Evolutionary conservation across 495 filamentous ascomycete species (phyloP), one percentile per base, ranked within the genome.

Genomic region (Parathielavia hyrcaniae): DNA sequence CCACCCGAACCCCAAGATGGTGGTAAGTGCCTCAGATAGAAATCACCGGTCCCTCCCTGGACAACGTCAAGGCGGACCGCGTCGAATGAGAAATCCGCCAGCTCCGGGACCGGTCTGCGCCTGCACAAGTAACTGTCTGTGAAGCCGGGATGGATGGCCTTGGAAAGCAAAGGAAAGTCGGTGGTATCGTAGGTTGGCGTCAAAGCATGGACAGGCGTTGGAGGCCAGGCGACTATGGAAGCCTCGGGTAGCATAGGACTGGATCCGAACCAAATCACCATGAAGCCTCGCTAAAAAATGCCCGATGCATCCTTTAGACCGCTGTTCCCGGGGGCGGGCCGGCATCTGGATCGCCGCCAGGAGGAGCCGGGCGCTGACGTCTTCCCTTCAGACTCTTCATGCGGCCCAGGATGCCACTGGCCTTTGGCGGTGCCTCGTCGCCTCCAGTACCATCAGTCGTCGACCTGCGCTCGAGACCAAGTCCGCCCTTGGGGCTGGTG

Each of bases 381-480:
- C 74, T 69, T 43, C 86, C 85, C 75, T 90, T 89, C 71, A 96
- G 74, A 72, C 86, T 90, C 82, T 88, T 93, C 71, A 97, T 90
- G 40, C 91, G 81, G 60, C 82, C 91, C 57, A 97, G 70, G 61
- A 97, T 88, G 4, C 90, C 56, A 50, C 36, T 57, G 16, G 40
- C 19, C 64, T 77, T 82, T 39, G 66, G 64, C 10, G 71, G 69
- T 0, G 50, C 22, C 34, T 66, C 75, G 16, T 59, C 58, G 34
- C 58, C 63, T 61, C 67, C 71, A 13, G 70, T 69, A 17, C 79
- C 83, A 41, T 91, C 89, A n/a, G 81, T 80, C 41, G 87, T 91
- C 10, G 80, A 64, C 62, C 85, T 80, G 59, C 88, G 82, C 72
- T 91, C 87, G 46, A 91, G 70, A 7, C 72, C 67, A 13, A 72